Base-by-base conservation (phyloP, 768 basidiomycete species). In the Dentipellis sp. region DNA sequence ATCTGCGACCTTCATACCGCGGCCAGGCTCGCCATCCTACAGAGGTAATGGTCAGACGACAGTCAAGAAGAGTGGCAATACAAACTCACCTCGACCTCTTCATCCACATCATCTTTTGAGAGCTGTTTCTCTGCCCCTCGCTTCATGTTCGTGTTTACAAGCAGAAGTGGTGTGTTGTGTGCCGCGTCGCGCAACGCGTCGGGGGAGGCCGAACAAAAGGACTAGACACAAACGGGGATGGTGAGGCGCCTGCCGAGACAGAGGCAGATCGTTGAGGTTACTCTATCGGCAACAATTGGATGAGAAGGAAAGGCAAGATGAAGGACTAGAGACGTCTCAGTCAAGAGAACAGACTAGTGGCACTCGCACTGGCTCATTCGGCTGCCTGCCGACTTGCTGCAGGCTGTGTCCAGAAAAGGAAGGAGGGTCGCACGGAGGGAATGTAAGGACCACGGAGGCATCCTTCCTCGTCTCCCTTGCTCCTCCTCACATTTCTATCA, bases 61-160 rank as follows among this genome's bases (percentile, higher is more conserved):
- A 35, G 22, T n/a, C n/a, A n/a, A 46, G 54, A n/a, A 21, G 50
- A 49, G 37, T 37, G 16, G 12, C 47, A 38, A 11, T 21, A 10
- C 0, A 29, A 6, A 50, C 64, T 23, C 14, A 72, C 69, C 66
- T 71, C 63, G n/a, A 69, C 64, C 10, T 68, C 68, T 4, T 74
- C 72, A 16, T 68, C 71, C 48, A 75, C 74, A 23, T 70, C 74
- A 57, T 83, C 84, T 63, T 81, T 88, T 10, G 76, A 74, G 36
- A 91, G 65, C 62, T 91, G 85, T 58, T 71, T 79, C 52, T 90
- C 88, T 66, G 88, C 88, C 55, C 75, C 78, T 67, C 88, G 80
- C 70, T 91, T 91, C 85, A 89, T 84, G 62, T 50, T 66, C 12
- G 21, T 29, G 48, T n/a, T 45, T n/a, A 19, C 22, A 29, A 29